phyloP scores from a whole-genome alignment of 768 basidiomycete species.

The Podaxis mareebaensis region DNA sequence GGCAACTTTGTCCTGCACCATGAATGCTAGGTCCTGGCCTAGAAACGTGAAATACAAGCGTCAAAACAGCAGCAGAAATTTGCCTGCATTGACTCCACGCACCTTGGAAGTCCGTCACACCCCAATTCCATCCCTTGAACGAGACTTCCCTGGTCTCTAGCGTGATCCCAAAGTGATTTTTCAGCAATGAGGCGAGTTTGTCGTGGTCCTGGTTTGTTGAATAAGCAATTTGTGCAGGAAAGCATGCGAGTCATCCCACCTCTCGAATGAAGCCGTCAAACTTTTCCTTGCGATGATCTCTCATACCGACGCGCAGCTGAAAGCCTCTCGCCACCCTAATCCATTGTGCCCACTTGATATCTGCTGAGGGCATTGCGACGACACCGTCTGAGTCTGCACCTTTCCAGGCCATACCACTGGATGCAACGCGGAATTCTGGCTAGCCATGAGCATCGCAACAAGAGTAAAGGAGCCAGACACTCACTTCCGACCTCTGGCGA shows the following conservation, averaged over 20 bases:
- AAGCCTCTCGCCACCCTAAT: slow-evolving; percentile 89
- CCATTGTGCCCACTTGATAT: slow-evolving; percentile 92
- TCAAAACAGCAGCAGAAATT: not conserved
- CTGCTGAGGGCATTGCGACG: slow-evolving; percentile 61
- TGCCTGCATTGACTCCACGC: slow-evolving; percentile 18
- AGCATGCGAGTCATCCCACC: slow-evolving; percentile 42
- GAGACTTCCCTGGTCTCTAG: slow-evolving; percentile 86
- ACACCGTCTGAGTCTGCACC: slow-evolving; percentile 66
- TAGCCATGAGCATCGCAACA: not conserved
- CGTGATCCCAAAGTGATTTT: slow-evolving; percentile 84
- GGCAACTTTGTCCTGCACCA: slow-evolving; percentile 81
- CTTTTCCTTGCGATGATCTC: slow-evolving; percentile 74
- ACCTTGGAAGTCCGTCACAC: slow-evolving; percentile 93
- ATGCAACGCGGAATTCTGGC: slow-evolving; percentile 83
- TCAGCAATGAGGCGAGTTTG: slow-evolving; percentile 73
- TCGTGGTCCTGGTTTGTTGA: slow-evolving; percentile 78
- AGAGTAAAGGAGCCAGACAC: slow-evolving; percentile 33
- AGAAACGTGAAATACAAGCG: slow-evolving; percentile 5
- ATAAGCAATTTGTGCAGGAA: not conserved
- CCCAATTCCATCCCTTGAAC: slow-evolving; percentile 99
- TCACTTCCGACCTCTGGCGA: slow-evolving; percentile 78
- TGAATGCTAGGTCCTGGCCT: slow-evolving; percentile 93
- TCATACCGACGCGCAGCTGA: slow-evolving; percentile 83
- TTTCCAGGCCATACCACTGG: slow-evolving; percentile 95
- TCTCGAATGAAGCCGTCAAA: slow-evolving; percentile 95